Evolutionary conservation across 441 rosid species (phyloP).

Genomic region (Raphanus hybrid): DNA sequence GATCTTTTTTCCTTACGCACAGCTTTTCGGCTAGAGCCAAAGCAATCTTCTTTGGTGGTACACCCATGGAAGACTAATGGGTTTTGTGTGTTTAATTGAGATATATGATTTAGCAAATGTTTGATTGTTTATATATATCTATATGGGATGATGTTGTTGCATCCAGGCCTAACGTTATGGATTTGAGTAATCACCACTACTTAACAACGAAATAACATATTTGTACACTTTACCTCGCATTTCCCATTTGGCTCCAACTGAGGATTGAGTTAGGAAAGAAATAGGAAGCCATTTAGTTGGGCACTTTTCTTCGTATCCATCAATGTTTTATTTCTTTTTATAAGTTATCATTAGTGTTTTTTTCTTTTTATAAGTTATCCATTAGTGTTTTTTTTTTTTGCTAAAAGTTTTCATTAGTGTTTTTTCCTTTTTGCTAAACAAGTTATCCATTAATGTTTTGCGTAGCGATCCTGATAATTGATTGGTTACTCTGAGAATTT

Average conservation of each 20-base stretch:
- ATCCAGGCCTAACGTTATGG: slow-evolving; percentile 6
- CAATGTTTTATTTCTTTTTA: background rate
- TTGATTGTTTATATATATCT: background rate
- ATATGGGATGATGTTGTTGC: slow-evolving; percentile 8
- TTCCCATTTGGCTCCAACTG: background rate
- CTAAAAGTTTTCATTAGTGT: no score
- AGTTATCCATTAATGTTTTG: background rate
- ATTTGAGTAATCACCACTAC: slow-evolving; percentile 35
- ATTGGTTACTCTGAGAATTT: slow-evolving; percentile 32
- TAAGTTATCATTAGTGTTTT: no score
- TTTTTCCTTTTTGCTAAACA: no score
- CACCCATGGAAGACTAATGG: slow-evolving; percentile 24
- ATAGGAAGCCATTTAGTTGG: slow-evolving; percentile 2
- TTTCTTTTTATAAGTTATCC: no score
- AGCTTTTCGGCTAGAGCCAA: slow-evolving; percentile 27
- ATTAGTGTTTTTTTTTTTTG: no score
- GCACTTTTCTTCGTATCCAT: background rate
- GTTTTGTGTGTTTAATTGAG: slow-evolving; percentile 9
- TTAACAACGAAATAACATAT: slow-evolving; percentile 25
- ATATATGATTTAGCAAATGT: slow-evolving; percentile 8
- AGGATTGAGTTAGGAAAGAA: background rate
- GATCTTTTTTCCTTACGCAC: slow-evolving; percentile 50
- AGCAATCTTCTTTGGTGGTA: slow-evolving; percentile 18
- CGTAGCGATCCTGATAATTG: slow-evolving; percentile 21
- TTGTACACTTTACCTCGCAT: slow-evolving; percentile 19